Evolutionary conservation across 2,329 filamentous ascomycete genomes (phyloP).

Genomic region (Botryosphaeria dothidea): DNA sequence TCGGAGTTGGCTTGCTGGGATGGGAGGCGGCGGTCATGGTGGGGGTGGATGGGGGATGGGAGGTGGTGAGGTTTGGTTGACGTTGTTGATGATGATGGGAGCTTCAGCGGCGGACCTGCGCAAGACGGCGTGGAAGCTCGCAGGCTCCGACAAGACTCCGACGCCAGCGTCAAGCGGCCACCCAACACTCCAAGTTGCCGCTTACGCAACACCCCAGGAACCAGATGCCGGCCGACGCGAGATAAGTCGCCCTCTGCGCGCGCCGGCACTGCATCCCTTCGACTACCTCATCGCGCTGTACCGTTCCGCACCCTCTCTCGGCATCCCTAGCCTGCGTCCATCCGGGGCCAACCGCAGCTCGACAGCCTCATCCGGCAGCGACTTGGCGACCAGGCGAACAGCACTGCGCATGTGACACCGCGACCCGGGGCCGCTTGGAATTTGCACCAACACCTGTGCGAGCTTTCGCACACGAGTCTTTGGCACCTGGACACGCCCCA

Average conservation of each 20-base stretch:
- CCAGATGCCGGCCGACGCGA: not conserved
- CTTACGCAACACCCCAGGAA: not conserved
- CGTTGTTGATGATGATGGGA: constrained; percentile 20
- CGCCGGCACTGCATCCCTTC: not conserved
- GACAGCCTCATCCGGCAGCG: not conserved
- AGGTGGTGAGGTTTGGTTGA: constrained; percentile 13
- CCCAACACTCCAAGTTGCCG: constrained; percentile 1
- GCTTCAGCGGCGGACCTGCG: constrained; percentile 11
- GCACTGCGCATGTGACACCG: constrained; percentile 5
- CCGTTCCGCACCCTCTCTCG: not conserved
- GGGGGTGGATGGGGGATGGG: constrained; percentile 4
- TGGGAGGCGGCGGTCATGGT: constrained; percentile 17
- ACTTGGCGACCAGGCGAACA: not conserved
- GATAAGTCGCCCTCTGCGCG: not conserved
- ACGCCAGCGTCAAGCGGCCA: not conserved
- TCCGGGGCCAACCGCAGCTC: not conserved
- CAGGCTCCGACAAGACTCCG: constrained; percentile 2
- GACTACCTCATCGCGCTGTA: not conserved
- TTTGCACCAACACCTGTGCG: not conserved
- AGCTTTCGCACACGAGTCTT: not conserved
- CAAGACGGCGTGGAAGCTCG: constrained; percentile 4
- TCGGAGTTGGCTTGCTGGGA: constrained; percentile 1
- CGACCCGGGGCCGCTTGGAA: not conserved
- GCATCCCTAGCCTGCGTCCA: not conserved
- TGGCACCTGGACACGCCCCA: not conserved